Base-by-base conservation (phyloP, 345 rosid genomes). In the Salix suchowensis region DNA sequence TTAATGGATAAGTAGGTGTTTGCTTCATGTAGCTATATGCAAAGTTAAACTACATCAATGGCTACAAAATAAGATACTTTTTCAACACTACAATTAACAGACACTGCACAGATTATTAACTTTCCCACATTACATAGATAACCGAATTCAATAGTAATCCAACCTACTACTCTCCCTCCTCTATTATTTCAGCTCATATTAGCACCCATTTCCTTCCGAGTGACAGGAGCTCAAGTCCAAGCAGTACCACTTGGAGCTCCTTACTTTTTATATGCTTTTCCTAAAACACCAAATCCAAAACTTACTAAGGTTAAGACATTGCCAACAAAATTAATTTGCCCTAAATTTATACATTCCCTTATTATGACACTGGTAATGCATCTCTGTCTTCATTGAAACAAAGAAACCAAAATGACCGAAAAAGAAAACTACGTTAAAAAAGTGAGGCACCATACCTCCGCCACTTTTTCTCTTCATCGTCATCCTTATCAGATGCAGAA, bases 401-500 rank as follows among this genome's bases (percentile, higher is more conserved):
- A 23, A 58, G 13, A 58, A 58, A 58, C 28, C 15, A 58, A 10
- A 23, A 78, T 66, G 19, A 16, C 60, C 34, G 18, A 36, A 55
- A 36, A 37, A 26, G 39, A 18, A 37, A 58, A 64, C 30, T 7
- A 19, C 8, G 14, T 1, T 11, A 52, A n/a, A 19, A 12, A 55
- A 36, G 46, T 61, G 19, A 62, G 76, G 21, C 26, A 62, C 21
- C 86, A 60, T 91, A 94, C 97, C 85, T 75, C 73, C 86, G 85
- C 98, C 98, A 94, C 82, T 88, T 89, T 74, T 72, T 86, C 86
- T 92, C 97, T 82, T 92, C 98, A 67, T 86, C 91, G 77, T 32
- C 87, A 48, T 84, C 86, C 92, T 89, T 86, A 73, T 80, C 40
- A 74, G 82, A 81, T 71, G 85, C 82, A 19, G 42, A 64, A 44